Conservation (phyloP, 148 eudicot genomes). For the Rhododendron simsii region DNA sequence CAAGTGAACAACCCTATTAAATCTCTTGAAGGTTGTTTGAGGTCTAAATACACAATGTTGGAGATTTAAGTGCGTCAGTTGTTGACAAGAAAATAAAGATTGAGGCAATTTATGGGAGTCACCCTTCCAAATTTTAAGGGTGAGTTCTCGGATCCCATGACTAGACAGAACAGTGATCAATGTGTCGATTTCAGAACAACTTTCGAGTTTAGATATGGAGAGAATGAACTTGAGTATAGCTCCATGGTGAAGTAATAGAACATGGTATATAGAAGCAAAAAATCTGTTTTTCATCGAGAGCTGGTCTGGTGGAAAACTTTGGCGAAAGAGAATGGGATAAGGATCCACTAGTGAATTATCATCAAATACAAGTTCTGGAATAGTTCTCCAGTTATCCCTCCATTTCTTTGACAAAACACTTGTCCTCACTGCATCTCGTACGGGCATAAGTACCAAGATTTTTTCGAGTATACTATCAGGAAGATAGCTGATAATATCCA, state of each 20-base stretch:
- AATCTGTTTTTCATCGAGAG: background rate
- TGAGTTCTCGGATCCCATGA: background rate
- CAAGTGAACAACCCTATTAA: background rate
- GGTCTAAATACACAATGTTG: background rate
- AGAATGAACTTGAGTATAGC: background rate
- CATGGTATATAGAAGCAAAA: background rate
- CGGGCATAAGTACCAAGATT: background rate
- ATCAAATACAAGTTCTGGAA: conserved; percentile 1
- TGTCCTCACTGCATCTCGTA: conserved; percentile 16
- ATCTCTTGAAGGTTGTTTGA: background rate
- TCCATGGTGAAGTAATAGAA: background rate
- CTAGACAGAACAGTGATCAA: background rate
- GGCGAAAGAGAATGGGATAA: too few species aligned
- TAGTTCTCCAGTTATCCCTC: background rate
- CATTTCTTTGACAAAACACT: conserved; percentile 8
- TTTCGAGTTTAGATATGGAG: background rate
- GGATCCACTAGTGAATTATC: background rate
- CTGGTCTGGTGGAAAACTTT: background rate
- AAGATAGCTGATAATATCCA: background rate
- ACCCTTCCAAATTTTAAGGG: background rate
- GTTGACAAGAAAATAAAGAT: background rate
- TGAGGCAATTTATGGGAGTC: background rate
- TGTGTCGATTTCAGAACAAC: background rate
- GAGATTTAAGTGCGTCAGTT: conserved; percentile 1
- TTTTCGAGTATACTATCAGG: background rate